phyloP scores from a whole-genome alignment of 1,284 basidiomycete genomes.

The Pseudozyma tsukubaensis region DNA sequence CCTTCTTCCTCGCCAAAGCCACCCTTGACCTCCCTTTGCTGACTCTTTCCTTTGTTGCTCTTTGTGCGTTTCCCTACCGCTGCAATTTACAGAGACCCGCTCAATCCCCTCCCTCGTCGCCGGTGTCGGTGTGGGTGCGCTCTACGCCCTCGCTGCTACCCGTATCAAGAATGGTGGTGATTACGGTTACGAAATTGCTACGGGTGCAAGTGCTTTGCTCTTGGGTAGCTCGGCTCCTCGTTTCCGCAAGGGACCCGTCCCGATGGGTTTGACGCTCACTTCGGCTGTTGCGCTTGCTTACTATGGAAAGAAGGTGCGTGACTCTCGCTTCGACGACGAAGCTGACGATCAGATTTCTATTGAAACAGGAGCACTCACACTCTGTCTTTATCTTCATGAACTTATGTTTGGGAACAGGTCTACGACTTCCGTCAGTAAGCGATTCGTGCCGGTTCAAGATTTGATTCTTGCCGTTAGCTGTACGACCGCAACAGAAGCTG shows the following conservation, averaged over 20 bases:
- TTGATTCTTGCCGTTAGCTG: neutral
- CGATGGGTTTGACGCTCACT: constrained; percentile 76
- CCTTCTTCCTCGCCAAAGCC: neutral
- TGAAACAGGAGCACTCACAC: neutral
- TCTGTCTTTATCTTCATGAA: neutral
- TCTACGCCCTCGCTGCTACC: constrained; percentile 68
- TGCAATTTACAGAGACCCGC: constrained; percentile 13
- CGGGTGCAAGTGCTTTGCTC: constrained; percentile 81
- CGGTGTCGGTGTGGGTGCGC: constrained; percentile 80
- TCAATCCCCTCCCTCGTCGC: constrained; percentile 79
- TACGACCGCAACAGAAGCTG: neutral
- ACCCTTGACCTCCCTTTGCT: too few species aligned
- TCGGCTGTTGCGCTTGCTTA: constrained; percentile 76
- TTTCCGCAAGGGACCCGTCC: constrained; percentile 80
- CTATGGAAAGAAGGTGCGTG: constrained; percentile 74
- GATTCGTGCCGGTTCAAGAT: too few species aligned
- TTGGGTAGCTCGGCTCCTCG: constrained; percentile 83
- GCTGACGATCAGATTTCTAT: neutral
- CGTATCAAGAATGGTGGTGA: constrained; percentile 77
- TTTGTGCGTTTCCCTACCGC: neutral
- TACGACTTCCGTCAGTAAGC: constrained; percentile 53
- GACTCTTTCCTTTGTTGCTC: neutral
- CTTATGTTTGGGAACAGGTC: constrained; percentile 19
- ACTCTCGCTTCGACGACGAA: neutral
- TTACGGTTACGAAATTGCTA: constrained; percentile 76